Conservation (phyloP, 345 rosid species). For the Corymbia maculata region DNA sequence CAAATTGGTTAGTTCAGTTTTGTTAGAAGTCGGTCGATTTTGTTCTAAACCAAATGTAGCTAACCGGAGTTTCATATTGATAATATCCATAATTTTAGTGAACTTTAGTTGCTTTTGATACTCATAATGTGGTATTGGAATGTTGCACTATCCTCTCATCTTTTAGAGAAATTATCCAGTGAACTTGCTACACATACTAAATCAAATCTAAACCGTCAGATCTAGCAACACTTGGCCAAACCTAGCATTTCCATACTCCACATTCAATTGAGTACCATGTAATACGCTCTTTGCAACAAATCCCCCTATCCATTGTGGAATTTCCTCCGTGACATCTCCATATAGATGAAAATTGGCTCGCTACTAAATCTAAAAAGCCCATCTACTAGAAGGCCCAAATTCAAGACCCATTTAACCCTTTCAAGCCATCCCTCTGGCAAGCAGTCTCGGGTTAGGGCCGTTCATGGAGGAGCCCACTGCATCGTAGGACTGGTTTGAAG, state of each 20-base stretch:
- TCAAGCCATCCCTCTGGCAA: background rate
- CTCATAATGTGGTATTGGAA: background rate
- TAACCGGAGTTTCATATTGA: background rate
- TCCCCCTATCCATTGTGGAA: background rate
- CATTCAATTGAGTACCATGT: background rate
- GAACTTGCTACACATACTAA: too few species aligned
- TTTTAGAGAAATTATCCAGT: too few species aligned
- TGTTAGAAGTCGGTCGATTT: background rate
- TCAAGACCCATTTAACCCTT: background rate
- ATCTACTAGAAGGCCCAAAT: background rate
- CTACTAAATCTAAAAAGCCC: background rate
- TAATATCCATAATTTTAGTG: background rate
- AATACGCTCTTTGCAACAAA: background rate
- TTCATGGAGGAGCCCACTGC: too few species aligned
- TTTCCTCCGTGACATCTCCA: background rate
- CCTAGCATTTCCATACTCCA: background rate
- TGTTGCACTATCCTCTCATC: background rate
- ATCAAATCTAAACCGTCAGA: too few species aligned
- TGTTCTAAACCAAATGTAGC: background rate
- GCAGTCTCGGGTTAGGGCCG: too few species aligned
- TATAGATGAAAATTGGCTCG: background rate
- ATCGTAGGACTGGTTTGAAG: background rate
- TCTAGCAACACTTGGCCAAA: too few species aligned
- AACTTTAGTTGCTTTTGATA: background rate
- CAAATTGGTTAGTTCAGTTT: background rate